Evolutionary conservation across 1,284 basidiomycete genomes (phyloP).

Genomic region (Rhodotorula sp.): DNA sequence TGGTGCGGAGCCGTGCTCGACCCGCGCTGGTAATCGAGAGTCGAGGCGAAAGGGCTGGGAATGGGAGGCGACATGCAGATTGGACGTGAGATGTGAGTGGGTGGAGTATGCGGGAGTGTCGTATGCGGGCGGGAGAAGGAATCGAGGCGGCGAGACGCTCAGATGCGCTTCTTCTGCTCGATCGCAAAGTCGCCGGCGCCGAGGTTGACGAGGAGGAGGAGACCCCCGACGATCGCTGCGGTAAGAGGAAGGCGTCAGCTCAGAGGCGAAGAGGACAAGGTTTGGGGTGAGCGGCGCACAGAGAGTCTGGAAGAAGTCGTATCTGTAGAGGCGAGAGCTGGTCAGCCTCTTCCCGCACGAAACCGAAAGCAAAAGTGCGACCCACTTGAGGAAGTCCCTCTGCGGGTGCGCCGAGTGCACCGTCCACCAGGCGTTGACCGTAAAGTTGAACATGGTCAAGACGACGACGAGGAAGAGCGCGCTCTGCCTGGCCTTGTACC

Average conservation of each 20-base stretch:
- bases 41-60: no score
- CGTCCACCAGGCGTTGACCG: constrained; percentile 99
- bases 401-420: constrained; percentile 90
- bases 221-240: constrained; percentile 80
- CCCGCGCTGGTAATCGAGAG: no score
- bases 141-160: background rate
- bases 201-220: constrained; percentile 96
- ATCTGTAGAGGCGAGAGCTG: constrained; percentile 53
- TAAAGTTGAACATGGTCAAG: constrained; percentile 91
- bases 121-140: background rate
- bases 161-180: constrained; percentile 84
- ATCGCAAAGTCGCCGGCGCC: constrained; percentile 95
- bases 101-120: background rate
- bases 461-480: constrained; percentile 94
- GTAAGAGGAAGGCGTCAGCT: constrained; percentile 55
- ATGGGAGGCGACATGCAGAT: no score
- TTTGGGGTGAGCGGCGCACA: constrained; percentile 51
- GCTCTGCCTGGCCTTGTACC: constrained; percentile 99
- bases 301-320: constrained; percentile 91
- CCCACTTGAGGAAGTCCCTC: constrained; percentile 92
- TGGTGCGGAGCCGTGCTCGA: no score
- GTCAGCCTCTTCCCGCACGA: constrained; percentile 42
- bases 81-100: background rate
- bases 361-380: constrained; percentile 13
- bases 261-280: background rate